Evolutionary conservation across 2,329 filamentous ascomycete genomes (phyloP).

Genomic region (Fusarium caatingaense): DNA sequence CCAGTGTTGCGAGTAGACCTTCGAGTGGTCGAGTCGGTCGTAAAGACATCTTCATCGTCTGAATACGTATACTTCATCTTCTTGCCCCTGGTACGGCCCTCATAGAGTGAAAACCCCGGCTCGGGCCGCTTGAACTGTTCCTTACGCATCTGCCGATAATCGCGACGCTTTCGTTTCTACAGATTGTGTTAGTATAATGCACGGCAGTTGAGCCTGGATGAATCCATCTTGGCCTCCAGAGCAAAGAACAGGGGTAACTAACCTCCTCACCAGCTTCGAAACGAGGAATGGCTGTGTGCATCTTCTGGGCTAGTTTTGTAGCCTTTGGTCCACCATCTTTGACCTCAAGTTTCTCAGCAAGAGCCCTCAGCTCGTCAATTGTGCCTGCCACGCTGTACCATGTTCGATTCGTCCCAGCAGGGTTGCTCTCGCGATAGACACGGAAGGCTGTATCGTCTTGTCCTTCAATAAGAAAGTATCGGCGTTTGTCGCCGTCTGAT

Average conservation of each 20-base stretch:
- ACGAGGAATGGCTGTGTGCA: constrained; percentile 81
- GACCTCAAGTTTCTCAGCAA: constrained; percentile 80
- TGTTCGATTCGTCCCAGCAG: constrained; percentile 76
- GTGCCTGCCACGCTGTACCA: constrained; percentile 95
- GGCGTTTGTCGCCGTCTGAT: constrained; percentile 86
- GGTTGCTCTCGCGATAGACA: constrained; percentile 93
- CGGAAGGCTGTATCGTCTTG: constrained; percentile 94
- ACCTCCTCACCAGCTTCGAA: constrained; percentile 96
- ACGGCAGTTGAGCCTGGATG: background rate
- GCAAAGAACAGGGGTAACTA: constrained; percentile 45
- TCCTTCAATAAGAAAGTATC: constrained; percentile 94
- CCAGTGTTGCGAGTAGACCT: constrained; percentile 80
- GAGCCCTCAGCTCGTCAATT: constrained; percentile 83
- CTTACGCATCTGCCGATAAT: constrained; percentile 88
- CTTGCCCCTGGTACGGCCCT: constrained; percentile 95
- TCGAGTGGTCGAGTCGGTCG: constrained; percentile 72
- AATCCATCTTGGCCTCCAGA: background rate
- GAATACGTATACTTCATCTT: constrained; percentile 97
- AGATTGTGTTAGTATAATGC: constrained; percentile 29
- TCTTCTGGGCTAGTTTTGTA: constrained; percentile 80
- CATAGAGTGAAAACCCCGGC: constrained; percentile 91
- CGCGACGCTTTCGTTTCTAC: constrained; percentile 90
- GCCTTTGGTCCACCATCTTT: constrained; percentile 86
- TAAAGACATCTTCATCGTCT: constrained; percentile 82
- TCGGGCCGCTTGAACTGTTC: constrained; percentile 90